Evolutionary conservation across 345 rosid species (phyloP), one percentile per base, ranked within the genome.

Genomic region (Lenwebbia sp.): DNA sequence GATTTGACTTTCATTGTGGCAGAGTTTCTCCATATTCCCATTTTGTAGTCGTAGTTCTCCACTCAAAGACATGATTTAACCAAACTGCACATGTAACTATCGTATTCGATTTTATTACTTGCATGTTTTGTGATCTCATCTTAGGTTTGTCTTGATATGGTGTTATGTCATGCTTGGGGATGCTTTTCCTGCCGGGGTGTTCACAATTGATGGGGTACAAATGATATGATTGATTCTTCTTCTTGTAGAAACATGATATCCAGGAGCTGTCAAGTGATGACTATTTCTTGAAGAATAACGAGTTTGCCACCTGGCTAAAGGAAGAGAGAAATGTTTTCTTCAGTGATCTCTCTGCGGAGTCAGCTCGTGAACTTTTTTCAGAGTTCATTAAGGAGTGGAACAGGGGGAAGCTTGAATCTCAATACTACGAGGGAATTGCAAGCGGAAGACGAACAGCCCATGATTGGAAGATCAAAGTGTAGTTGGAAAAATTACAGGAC

Each of bases 251-350:
- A 88, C 83, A 85, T 82, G 93, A 94, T 55, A 70, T 96, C 85
- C 92, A 89, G 85, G 95, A 95, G 94, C 90, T 97, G 55, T 90
- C 98, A 7, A 88, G 62, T 2, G 99, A 96, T 21, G 98, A 97
- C 92, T 97, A 97, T 92, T 96, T 93, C 90, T 88, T 94, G 12
- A 97, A 96, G 94, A 97, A 94, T 82, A 96, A 94, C 10, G 99
- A 97, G 90, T 97, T 96, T 84, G 93, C 98, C 23, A 93, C 97
- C 57, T 97, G 98, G 99, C 92, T 97, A 86, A 93, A 90, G 92
- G 99, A 97, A 86, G 90, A 96, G 90, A 96, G 92, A 54, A 88
- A 88, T n/a, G 82, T 91, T 40, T 97, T 93, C 87, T 97, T 97
- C 89, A 93, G 96, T 5, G 97, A 97, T 52, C 97, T 97, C 85